Conservation (phyloP, 2,329 filamentous ascomycete genomes). For the Diplodia seriata region DNA sequence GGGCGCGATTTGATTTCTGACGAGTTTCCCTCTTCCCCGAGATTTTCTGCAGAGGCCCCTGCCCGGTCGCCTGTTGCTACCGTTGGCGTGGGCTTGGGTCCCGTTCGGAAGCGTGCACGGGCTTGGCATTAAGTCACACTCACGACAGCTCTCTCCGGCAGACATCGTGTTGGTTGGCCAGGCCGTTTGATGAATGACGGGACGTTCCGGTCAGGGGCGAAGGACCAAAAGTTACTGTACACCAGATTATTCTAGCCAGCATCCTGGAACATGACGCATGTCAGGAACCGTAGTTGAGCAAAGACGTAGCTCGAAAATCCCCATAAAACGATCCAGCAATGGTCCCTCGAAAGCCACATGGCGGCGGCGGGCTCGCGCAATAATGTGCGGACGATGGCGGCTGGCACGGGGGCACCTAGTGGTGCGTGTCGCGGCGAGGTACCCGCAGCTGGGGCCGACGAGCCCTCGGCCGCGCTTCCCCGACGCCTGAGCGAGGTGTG, state of each 20-base stretch:
- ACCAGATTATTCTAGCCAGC: neutral
- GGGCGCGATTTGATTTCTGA: constrained; percentile 6
- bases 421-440: constrained; percentile 17
- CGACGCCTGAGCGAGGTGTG: neutral
- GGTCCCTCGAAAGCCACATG: neutral
- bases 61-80: constrained; percentile 13
- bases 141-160: neutral
- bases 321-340: neutral
- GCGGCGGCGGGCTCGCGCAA: neutral
- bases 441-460: constrained; percentile 2
- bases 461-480: constrained; percentile 20
- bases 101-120: constrained; percentile 18
- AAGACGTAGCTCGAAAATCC: neutral
- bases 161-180: constrained; percentile 1
- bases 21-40: constrained; percentile 20
- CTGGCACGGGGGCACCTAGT: neutral
- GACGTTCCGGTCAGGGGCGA: neutral
- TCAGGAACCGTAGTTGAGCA: constrained; percentile 8
- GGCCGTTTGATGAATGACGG: neutral
- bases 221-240: constrained; percentile 11
- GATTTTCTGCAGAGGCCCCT: constrained; percentile 26
- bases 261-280: neutral
- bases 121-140: constrained; percentile 12
- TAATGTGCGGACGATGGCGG: neutral
- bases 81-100: constrained; percentile 13